A percentile compares a stretch with the other conserved stretches of the same genome.
These are phyloP conservation scores for Botryotinia convoluta DNA, from an alignment of 2,329 filamentous ascomycete genomes.

Conservation along the genomic window DNA sequence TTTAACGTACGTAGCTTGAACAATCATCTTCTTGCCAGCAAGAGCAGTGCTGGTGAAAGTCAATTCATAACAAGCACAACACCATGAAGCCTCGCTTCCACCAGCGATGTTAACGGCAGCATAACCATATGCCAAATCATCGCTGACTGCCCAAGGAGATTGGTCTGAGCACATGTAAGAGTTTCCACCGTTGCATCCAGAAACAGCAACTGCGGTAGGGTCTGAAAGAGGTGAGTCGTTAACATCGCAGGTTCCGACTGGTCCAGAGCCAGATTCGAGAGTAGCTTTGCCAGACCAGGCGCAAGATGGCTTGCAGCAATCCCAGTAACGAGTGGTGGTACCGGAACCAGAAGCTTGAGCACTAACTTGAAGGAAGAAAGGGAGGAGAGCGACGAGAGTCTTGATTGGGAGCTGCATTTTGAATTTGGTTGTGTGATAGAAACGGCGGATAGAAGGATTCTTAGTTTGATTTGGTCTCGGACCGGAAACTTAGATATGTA, in stretches of 20 bases:
- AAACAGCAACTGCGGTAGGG: conserved; percentile 42
- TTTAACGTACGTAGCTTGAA: conserved; percentile 44
- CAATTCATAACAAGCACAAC: conserved; percentile 61
- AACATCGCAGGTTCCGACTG: conserved; percentile 38
- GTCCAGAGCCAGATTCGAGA: conserved; percentile 40
- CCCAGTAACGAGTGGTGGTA: conserved; percentile 51
- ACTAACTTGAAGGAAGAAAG: conserved; percentile 31
- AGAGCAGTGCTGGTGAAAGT: conserved; percentile 49
- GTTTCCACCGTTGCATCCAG: conserved; percentile 48
- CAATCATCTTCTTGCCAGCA: conserved; percentile 59
- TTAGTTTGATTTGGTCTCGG: conserved; percentile 1
- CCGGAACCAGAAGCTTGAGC: conserved; percentile 30
- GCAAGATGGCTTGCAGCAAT: conserved; percentile 72
- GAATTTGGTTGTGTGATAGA: not conserved
- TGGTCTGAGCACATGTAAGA: conserved; percentile 60
- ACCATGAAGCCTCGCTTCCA: conserved; percentile 57
- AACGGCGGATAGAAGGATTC: not conserved
- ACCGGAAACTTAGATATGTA: not conserved
- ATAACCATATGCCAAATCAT: conserved; percentile 58
- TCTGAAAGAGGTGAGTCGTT: conserved; percentile 54
- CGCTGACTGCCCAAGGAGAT: conserved; percentile 59
- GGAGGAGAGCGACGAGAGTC: conserved; percentile 32
- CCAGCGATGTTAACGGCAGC: conserved; percentile 54
- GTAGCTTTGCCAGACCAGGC: conserved; percentile 57
- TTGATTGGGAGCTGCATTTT: conserved; percentile 23